phyloP scores from a whole-genome alignment of 148 eudicot species.

The Pouteria glomerata region DNA sequence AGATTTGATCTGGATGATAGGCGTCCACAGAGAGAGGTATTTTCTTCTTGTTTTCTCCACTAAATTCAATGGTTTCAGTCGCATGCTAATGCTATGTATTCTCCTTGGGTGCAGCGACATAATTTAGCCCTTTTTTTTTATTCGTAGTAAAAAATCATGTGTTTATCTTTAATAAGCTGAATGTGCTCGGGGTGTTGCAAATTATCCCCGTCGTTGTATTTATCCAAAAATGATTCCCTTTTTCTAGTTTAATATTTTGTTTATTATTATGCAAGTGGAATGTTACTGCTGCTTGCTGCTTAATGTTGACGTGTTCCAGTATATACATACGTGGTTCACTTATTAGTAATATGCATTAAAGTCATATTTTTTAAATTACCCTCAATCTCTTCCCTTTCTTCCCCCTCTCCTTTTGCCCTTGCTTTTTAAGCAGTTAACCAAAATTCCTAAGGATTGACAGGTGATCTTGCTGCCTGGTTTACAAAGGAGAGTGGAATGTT shows the following conservation, averaged over 20 bases:
- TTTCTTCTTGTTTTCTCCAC: slow-evolving; percentile 5
- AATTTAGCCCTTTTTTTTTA: neutral
- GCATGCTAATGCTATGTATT: neutral
- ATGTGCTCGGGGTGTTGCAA: neutral
- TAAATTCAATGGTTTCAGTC: neutral
- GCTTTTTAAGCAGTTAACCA: slow-evolving; percentile 12
- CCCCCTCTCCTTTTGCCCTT: neutral
- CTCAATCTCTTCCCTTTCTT: too few species aligned
- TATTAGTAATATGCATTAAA: neutral
- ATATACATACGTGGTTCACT: neutral
- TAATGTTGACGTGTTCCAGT: neutral
- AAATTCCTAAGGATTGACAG: slow-evolving; percentile 32
- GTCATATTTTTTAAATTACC: neutral
- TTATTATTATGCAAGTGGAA: neutral
- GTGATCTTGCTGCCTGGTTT: slow-evolving; percentile 60
- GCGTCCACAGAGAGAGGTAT: slow-evolving; percentile 98
- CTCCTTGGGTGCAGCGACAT: neutral
- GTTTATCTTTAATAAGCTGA: neutral
- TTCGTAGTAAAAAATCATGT: neutral
- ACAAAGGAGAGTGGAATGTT: slow-evolving; percentile 62
- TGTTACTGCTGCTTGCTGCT: neutral
- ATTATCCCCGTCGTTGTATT: neutral
- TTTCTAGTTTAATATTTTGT: neutral
- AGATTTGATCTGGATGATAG: slow-evolving; percentile 96
- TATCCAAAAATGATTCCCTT: neutral